Evolutionary conservation across 129 eudicot genomes (phyloP).

Genomic region (Saposhnikovia divaricata): DNA sequence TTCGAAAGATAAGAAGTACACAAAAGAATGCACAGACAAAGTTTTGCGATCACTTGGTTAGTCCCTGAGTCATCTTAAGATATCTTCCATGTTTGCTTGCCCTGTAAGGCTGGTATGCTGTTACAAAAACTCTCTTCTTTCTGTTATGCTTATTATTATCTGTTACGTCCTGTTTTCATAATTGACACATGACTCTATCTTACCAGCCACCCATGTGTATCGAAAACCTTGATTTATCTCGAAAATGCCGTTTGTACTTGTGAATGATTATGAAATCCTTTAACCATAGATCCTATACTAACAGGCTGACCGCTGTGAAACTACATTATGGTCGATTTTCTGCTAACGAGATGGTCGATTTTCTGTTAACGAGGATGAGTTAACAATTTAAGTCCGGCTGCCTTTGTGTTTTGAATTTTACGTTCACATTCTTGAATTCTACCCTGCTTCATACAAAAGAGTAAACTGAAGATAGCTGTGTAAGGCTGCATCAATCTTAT

Average conservation of each 20-base stretch:
- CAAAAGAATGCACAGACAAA: conserved; percentile 53
- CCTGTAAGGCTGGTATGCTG: no score
- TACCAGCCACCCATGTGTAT: no score
- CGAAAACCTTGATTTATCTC: no score
- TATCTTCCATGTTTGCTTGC: neutral
- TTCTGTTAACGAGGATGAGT: no score
- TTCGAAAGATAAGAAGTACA: conserved; percentile 65
- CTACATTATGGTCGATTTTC: no score
- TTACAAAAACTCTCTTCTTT: no score
- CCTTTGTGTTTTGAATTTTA: neutral
- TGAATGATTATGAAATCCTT: no score
- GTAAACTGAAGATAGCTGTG: neutral
- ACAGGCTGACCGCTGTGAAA: neutral
- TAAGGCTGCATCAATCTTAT: neutral
- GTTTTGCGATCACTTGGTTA: conserved; percentile 64
- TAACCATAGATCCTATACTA: no score
- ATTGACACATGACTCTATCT: no score
- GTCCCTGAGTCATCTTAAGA: conserved; percentile 15
- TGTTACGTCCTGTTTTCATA: neutral
- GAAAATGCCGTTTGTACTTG: no score
- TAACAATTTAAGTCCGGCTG: neutral
- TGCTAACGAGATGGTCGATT: neutral
- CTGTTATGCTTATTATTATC: neutral
- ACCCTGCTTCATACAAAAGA: neutral
- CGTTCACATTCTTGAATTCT: neutral